phyloP scores from a whole-genome alignment of 805 yeast species.

The Dipodascus albidus region DNA sequence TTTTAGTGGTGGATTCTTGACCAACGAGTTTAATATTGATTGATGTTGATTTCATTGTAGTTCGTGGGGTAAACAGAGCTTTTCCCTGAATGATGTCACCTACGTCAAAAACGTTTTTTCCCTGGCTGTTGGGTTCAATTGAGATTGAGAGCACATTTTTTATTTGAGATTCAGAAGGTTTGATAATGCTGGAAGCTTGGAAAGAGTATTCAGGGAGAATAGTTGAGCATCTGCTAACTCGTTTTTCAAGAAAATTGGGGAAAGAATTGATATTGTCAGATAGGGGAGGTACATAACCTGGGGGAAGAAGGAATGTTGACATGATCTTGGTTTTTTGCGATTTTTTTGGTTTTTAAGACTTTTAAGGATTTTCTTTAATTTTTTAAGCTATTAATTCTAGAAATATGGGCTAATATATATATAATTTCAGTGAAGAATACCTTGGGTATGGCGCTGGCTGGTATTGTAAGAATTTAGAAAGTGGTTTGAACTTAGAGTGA shows the following conservation, averaged over 20 bases:
- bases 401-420: no score
- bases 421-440: no score
- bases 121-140: not conserved
- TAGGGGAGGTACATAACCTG: not conserved
- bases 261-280: not conserved
- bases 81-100: not conserved
- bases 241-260: not conserved
- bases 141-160: not conserved
- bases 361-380: no score
- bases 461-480: not conserved
- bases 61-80: not conserved
- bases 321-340: no score
- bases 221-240: not conserved
- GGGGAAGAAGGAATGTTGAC: not conserved
- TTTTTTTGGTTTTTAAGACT: no score
- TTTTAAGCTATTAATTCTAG: no score
- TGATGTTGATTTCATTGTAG: not conserved
- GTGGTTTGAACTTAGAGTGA: not conserved
- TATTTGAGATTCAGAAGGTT: not conserved
- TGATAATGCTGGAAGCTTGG: not conserved
- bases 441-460: no score
- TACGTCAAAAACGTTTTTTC: not conserved
- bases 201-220: not conserved
- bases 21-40: not conserved
- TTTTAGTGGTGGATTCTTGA: not conserved